phyloP scores from a whole-genome alignment of 371 early-diverging fungal genomes.

The Lichtheimia ramosa region DNA sequence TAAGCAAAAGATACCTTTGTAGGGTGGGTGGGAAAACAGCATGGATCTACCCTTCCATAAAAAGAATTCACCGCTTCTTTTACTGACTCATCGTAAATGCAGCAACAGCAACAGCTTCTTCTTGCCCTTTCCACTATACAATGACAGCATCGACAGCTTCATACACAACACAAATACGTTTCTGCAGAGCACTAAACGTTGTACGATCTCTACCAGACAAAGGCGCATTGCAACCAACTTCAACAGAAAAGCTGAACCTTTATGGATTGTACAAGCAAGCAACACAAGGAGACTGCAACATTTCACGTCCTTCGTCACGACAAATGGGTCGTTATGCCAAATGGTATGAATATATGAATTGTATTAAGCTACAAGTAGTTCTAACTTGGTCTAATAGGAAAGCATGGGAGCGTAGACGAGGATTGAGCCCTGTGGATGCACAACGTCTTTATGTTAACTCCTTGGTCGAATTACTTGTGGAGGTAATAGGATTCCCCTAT shows the following conservation, averaged over 20 bases:
- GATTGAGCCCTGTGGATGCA: conserved; percentile 32
- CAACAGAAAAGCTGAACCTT: conserved; percentile 67
- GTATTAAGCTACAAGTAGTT: neutral
- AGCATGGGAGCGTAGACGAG: conserved; percentile 35
- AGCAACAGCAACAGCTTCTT: neutral
- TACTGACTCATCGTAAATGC: conserved; percentile 2
- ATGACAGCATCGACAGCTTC: conserved; percentile 9
- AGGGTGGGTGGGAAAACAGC: too few species aligned
- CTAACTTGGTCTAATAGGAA: conserved; percentile 17
- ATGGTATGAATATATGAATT: conserved; percentile 24
- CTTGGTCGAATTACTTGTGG: conserved; percentile 22
- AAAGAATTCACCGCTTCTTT: neutral
- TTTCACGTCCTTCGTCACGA: conserved; percentile 31
- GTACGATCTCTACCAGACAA: conserved; percentile 27
- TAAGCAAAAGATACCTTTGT: too few species aligned
- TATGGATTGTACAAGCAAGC: conserved; percentile 83
- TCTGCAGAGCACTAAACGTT: conserved; percentile 31
- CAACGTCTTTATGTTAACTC: conserved; percentile 29
- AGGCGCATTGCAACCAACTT: conserved; percentile 46
- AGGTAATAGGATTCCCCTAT: conserved; percentile 13
- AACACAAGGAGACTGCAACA: conserved; percentile 65
- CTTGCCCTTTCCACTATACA: neutral
- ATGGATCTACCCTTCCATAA: too few species aligned
- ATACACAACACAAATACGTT: conserved; percentile 24
- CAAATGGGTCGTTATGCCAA: conserved; percentile 29